These are phyloP conservation scores for Trypethelium eluteriae DNA, from an alignment of 495 filamentous ascomycete species.

Conservation along the genomic window DNA sequence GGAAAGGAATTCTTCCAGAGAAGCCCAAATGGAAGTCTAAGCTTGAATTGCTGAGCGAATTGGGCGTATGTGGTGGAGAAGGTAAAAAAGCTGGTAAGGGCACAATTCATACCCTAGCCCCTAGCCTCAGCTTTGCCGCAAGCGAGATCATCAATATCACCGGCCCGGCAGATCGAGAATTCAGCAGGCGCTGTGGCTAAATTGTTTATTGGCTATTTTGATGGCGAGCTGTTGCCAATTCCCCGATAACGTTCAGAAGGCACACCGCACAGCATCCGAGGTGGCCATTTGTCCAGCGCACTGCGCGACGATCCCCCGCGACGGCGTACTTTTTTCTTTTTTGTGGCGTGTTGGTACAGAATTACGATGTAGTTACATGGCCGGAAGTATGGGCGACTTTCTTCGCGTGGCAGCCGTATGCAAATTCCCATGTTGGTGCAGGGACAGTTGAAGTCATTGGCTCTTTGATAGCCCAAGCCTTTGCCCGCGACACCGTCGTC, in stretches of 20 bases:
- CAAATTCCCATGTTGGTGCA: neutral
- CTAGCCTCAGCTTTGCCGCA: neutral
- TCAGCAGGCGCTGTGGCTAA: neutral
- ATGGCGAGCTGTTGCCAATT: neutral
- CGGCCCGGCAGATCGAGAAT: neutral
- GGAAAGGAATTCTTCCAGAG: neutral
- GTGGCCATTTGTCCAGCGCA: neutral
- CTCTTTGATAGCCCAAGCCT: neutral
- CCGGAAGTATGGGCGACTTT: slow-evolving; percentile 2
- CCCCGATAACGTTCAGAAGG: neutral
- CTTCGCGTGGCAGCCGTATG: slow-evolving; percentile 11
- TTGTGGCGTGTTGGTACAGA: slow-evolving; percentile 5
- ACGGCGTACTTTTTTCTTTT: slow-evolving; percentile 1
- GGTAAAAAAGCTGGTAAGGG: neutral
- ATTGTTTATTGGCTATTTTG: slow-evolving; percentile 1
- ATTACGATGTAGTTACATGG: neutral
- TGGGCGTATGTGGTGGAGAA: neutral
- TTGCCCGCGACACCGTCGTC: neutral
- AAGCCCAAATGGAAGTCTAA: neutral
- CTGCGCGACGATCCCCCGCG: neutral
- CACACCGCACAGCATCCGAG: neutral
- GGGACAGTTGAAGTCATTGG: neutral
- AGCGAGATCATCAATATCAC: slow-evolving; percentile 12
- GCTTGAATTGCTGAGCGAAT: neutral
- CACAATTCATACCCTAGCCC: neutral